These are phyloP conservation scores for Ilyonectria mors-panacis DNA, from an alignment of 2,329 filamentous ascomycete species.

Conservation along the genomic window DNA sequence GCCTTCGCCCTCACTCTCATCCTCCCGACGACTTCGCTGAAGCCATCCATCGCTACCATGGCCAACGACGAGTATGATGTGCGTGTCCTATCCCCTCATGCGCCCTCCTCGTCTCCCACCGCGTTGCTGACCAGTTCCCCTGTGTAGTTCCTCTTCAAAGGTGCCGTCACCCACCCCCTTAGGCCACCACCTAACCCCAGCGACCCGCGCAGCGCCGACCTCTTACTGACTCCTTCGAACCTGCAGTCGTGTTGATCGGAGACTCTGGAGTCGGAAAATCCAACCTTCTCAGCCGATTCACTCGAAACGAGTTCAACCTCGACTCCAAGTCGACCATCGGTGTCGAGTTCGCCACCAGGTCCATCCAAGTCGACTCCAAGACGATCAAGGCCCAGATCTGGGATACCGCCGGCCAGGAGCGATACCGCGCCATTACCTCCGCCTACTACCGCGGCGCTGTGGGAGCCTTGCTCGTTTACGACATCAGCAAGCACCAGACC, in stretches of 20 bases:
- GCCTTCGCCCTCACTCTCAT: constrained; percentile 38
- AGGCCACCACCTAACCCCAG: constrained; percentile 36
- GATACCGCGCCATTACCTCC: constrained; percentile 98
- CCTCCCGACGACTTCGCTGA: constrained; percentile 32
- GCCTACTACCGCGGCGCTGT: constrained; percentile 99
- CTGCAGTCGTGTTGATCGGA: constrained; percentile 94
- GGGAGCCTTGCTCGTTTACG: constrained; percentile 97
- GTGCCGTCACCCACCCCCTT: constrained; percentile 64
- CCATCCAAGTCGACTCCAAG: constrained; percentile 99
- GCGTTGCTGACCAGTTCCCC: constrained; percentile 51
- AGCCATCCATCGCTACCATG: constrained; percentile 72
- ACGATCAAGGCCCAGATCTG: constrained; percentile 99
- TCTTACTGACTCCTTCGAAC: constrained; percentile 50
- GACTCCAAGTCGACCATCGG: constrained; percentile 99
- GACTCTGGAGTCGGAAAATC: constrained; percentile 99
- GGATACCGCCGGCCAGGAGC: constrained; percentile 99
- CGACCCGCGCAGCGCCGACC: constrained; percentile 31
- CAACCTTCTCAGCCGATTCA: constrained; percentile 99
- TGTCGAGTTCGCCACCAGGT: constrained; percentile 98
- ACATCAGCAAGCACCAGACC: constrained; percentile 99
- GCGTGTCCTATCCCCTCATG: constrained; percentile 59
- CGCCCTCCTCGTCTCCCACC: constrained; percentile 39
- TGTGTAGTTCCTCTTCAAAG: constrained; percentile 97
- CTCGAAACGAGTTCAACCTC: constrained; percentile 99
- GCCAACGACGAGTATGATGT: constrained; percentile 99